phyloP scores from a whole-genome alignment of 257 asterid genomes.

The Solanum boliviense region DNA sequence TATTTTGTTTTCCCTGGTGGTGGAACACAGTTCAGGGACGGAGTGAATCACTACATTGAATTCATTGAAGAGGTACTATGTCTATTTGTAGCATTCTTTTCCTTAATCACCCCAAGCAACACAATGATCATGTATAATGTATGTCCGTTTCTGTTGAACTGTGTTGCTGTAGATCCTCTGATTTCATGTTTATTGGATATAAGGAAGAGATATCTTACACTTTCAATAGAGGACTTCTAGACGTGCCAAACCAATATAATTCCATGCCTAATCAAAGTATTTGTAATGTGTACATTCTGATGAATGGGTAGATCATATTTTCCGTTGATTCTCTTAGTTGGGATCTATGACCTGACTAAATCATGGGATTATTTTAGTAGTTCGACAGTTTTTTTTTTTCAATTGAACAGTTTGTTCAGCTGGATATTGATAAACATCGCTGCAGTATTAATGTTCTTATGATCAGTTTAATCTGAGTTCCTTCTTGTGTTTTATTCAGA shows the following conservation, averaged over 20 bases:
- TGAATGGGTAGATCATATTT: neutral
- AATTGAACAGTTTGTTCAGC: neutral
- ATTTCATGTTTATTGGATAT: neutral
- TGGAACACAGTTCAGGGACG: slow-evolving; percentile 86
- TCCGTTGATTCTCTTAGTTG: neutral
- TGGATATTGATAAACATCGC: neutral
- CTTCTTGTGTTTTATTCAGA: slow-evolving; percentile 22
- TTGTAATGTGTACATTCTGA: neutral
- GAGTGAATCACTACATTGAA: slow-evolving; percentile 55
- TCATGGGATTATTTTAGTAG: neutral
- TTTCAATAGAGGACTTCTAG: neutral
- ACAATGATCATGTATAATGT: neutral
- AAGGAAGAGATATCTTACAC: neutral
- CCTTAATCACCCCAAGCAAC: neutral
- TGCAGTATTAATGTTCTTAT: neutral
- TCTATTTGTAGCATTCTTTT: neutral
- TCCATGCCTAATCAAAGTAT: neutral
- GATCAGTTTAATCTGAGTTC: neutral
- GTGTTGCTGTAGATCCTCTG: neutral
- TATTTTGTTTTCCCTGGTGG: slow-evolving; percentile 92
- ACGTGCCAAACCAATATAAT: neutral
- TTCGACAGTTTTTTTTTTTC: neutral
- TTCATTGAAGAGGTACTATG: slow-evolving; percentile 47
- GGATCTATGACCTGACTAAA: neutral
- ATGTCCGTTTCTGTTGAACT: neutral